Percentiles rank a stretch among this genome's conserved stretches.
Conservation (phyloP, 2,329 filamentous ascomycete genomes). For the Knoxdaviesia capensis region DNA sequence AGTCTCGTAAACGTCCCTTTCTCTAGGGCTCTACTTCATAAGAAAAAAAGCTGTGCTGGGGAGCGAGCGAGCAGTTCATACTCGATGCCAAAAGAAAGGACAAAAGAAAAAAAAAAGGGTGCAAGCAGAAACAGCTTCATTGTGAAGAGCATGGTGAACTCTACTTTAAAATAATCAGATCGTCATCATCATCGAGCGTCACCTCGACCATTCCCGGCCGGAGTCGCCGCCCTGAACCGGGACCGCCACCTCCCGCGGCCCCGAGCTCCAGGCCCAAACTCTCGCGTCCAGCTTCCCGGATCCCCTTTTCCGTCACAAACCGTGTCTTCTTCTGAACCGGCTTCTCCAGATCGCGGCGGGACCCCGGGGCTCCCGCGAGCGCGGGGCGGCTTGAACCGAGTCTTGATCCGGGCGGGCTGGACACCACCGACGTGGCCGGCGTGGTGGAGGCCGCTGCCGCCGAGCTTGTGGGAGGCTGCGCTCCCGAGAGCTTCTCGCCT, state of each 20-base stretch:
- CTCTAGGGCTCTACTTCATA: too few species aligned
- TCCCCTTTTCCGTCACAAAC: constrained; percentile 62
- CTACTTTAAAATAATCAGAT: constrained; percentile 24
- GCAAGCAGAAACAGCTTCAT: too few species aligned
- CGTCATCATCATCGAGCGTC: constrained; percentile 25
- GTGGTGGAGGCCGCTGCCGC: too few species aligned
- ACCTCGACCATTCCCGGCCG: constrained; percentile 4
- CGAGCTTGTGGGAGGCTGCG: not conserved
- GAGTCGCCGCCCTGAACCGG: not conserved
- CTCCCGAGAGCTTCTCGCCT: constrained; percentile 25
- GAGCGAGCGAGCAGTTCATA: too few species aligned
- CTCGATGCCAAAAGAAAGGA: too few species aligned
- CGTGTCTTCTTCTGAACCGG: constrained; percentile 53
- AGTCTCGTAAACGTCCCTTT: too few species aligned
- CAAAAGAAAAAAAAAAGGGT: too few species aligned
- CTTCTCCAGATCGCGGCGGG: not conserved
- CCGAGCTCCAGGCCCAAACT: constrained; percentile 38
- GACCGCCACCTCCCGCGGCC: constrained; percentile 13
- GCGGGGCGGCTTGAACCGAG: too few species aligned
- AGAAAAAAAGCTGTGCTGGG: too few species aligned
- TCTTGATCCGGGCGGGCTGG: too few species aligned
- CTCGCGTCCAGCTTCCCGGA: constrained; percentile 56
- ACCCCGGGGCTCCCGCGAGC: not conserved
- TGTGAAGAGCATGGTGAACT: too few species aligned
- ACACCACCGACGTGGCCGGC: too few species aligned